These are phyloP conservation scores for Ochetophila trinervis DNA, from an alignment of 306 rosid genomes.

Conservation along the genomic window DNA sequence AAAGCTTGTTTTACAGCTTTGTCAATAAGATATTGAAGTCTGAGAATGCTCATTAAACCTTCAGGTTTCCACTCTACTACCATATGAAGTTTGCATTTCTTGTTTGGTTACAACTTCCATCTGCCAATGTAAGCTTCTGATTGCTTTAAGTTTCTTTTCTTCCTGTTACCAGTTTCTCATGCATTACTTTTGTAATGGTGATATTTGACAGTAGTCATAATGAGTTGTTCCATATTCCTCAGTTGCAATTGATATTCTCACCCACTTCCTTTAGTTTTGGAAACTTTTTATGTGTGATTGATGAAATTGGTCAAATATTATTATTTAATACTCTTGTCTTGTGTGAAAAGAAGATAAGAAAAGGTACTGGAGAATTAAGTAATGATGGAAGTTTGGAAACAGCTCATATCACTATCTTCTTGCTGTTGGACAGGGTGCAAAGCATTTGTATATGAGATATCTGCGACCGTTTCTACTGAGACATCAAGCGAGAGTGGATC, in stretches of 20 bases:
- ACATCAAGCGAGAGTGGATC: conserved; percentile 55
- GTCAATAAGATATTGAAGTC: conserved; percentile 14
- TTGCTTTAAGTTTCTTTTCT: not conserved
- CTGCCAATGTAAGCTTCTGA: conserved; percentile 39
- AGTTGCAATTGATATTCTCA: not conserved
- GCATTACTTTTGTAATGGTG: not conserved
- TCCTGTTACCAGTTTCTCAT: not conserved
- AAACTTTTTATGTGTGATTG: not conserved
- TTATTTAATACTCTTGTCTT: not conserved
- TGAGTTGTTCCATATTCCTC: not conserved
- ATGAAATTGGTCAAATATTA: not conserved
- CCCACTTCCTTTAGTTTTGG: not conserved
- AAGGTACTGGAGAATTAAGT: not conserved
- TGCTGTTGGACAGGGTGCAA: conserved; percentile 47
- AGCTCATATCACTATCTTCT: conserved; percentile 1
- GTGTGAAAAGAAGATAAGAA: not conserved
- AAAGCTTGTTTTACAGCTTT: conserved; percentile 3
- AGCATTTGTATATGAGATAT: conserved; percentile 37
- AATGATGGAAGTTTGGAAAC: not conserved
- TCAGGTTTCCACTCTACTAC: conserved; percentile 57
- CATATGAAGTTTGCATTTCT: conserved; percentile 62
- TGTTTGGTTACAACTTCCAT: conserved; percentile 64
- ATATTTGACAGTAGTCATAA: not conserved
- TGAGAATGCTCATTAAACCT: conserved; percentile 16
- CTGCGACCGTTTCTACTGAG: conserved; percentile 50